Conservation (phyloP, 805 yeast species). For the Candida insectorum region DNA sequence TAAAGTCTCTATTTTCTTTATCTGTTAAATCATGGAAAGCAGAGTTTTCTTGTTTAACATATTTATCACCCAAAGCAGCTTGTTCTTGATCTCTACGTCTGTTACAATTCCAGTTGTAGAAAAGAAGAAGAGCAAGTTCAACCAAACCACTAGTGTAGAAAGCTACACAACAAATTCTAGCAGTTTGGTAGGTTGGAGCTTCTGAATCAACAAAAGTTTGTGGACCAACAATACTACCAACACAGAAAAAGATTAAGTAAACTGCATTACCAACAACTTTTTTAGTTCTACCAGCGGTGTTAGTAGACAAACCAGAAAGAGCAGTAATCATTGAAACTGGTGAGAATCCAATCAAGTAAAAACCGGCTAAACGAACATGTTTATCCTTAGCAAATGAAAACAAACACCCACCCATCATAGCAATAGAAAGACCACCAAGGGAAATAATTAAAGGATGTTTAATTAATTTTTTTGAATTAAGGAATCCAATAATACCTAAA, state of each 20-base stretch:
- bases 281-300: slow-evolving; percentile 56
- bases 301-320: slow-evolving; percentile 39
- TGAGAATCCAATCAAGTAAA: slow-evolving; percentile 27
- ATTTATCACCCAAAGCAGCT: slow-evolving; percentile 6
- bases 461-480: slow-evolving; percentile 3
- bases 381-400: slow-evolving; percentile 38
- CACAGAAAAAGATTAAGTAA: slow-evolving; percentile 45
- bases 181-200: slow-evolving; percentile 14
- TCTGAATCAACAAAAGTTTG: slow-evolving; percentile 3
- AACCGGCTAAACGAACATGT: slow-evolving; percentile 25
- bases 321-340: slow-evolving; percentile 22
- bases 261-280: slow-evolving; percentile 45
- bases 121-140: not conserved
- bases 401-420: slow-evolving; percentile 27
- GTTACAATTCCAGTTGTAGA: slow-evolving; percentile 19
- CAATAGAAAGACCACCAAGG: slow-evolving; percentile 18
- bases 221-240: slow-evolving; percentile 48
- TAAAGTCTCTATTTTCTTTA: slow-evolving; percentile 5
- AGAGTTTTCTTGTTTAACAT: slow-evolving; percentile 2
- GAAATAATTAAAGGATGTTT: slow-evolving; percentile 15
- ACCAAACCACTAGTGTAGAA: slow-evolving; percentile 18
- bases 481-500: slow-evolving; percentile 22
- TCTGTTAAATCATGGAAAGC: slow-evolving; percentile 7
- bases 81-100: slow-evolving; percentile 5
- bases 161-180: slow-evolving; percentile 23